Base-by-base conservation (phyloP, 2,329 filamentous ascomycete species). In the Diaporthe destruens region DNA sequence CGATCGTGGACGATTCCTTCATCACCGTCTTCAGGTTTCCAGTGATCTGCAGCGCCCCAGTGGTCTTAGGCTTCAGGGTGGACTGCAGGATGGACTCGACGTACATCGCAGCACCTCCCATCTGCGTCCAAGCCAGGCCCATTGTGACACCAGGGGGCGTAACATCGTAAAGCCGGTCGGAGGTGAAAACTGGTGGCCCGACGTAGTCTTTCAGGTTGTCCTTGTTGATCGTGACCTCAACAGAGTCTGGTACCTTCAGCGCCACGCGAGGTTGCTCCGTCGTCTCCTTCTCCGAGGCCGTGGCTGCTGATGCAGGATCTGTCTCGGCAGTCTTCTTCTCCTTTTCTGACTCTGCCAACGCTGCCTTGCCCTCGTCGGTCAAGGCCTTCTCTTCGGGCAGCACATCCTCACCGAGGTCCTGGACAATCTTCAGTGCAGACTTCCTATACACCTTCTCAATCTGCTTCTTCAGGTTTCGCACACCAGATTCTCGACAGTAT, bases 381-480 rank as follows among this genome's bases (percentile, higher is more conserved):
- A 97, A 83, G 6, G 94, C 95, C 75, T 94, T 90, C 29, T 93
- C 91, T 80, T 98, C 95, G 3, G 93, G 89, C 2, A 98, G 84
- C 1, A 88, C 93, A 7, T 94, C 92, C 79, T 98, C 95, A 65
- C 96, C 96, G 18, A 98, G 88, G 75, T 98, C 95, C 80, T 96
- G 93, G 16, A 99, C 96, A 76, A 99, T 99, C 84, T 98, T 98
- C 75, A 99, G 87, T 0, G 96, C 97, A 18, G 96, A 95, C 84
- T 99, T 99, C 72, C 96, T 92, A 84, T 98, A 99, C 3, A 99
- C 94, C 86, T 99, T 99, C 82, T 99, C 96, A 75, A 99, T 99
- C 82, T 98, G 96, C 86, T 99, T 98, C 89, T 99, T 99, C 74
- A 99, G 85, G 80, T 99, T 99, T 76, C 96, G 92, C 11, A 99